A percentile compares a stretch with the other conserved stretches of the same genome.
Evolutionary conservation across 2,329 filamentous ascomycete genomes (phyloP).

Genomic region (Alternaria metachromatica): DNA sequence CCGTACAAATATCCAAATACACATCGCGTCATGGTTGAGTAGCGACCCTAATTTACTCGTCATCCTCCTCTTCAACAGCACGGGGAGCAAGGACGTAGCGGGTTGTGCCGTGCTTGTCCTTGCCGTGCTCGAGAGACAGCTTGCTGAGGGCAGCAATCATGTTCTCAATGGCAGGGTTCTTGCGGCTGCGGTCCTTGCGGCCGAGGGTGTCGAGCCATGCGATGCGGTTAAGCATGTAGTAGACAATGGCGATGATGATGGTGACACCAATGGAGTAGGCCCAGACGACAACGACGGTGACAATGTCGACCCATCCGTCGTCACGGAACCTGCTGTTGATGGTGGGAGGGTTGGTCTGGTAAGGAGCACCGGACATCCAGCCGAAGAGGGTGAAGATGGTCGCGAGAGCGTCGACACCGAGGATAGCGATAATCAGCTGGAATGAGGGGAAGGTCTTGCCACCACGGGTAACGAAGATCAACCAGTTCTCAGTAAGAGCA

Average conservation of each 20-base stretch:
- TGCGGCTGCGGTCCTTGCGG: slow-evolving; percentile 65
- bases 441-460: slow-evolving; percentile 76
- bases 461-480: slow-evolving; percentile 64
- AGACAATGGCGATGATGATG: slow-evolving; percentile 70
- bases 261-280: slow-evolving; percentile 70
- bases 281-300: slow-evolving; percentile 71
- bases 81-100: slow-evolving; percentile 55
- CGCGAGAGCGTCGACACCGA: slow-evolving; percentile 73
- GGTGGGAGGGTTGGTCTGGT: slow-evolving; percentile 52
- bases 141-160: slow-evolving; percentile 70
- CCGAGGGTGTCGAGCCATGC: slow-evolving; percentile 67
- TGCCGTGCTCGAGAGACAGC: slow-evolving; percentile 66
- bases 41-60: slow-evolving; percentile 46
- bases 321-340: slow-evolving; percentile 48
- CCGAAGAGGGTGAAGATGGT: slow-evolving; percentile 79
- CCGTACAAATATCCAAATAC: slow-evolving; percentile 36
- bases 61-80: slow-evolving; percentile 58
- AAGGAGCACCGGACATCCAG: slow-evolving; percentile 67
- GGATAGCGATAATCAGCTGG: slow-evolving; percentile 74
- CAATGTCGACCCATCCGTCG: slow-evolving; percentile 65
- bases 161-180: slow-evolving; percentile 71
- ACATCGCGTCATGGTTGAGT: slow-evolving; percentile 29
- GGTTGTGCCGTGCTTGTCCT: slow-evolving; percentile 55
- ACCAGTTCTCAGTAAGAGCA: slow-evolving; percentile 61
- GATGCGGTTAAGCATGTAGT: slow-evolving; percentile 67